A percentile compares a stretch with the other conserved stretches of the same genome.
These are phyloP conservation scores for Vigna mungo DNA, from an alignment of 306 rosid species.

Conservation along the genomic window DNA sequence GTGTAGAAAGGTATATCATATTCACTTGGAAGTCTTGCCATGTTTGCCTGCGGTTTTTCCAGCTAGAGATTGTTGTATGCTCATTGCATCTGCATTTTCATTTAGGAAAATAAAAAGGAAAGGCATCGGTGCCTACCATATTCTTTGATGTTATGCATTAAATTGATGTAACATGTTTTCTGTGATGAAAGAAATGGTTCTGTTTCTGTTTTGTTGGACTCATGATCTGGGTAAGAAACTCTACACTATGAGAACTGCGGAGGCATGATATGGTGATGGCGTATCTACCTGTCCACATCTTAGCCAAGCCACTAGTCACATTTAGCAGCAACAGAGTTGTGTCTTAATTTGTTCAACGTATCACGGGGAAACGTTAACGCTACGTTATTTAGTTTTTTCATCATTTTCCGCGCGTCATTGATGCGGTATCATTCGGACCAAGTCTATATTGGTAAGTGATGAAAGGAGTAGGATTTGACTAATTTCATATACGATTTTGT, in stretches of 20 bases:
- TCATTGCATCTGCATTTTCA: conserved; percentile 20
- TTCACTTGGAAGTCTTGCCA: neutral
- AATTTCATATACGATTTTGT: neutral
- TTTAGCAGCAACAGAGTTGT: conserved; percentile 1
- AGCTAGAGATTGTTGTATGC: neutral
- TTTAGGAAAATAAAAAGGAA: conserved; percentile 9
- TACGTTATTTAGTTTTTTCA: conserved; percentile 3
- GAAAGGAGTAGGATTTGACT: neutral
- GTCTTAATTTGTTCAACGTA: neutral
- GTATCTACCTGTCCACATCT: neutral
- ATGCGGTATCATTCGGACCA: conserved; percentile 8
- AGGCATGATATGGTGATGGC: neutral
- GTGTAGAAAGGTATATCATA: too few species aligned
- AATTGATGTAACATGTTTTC: conserved; percentile 11
- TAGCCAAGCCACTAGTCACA: conserved; percentile 8
- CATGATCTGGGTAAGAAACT: conserved; percentile 13
- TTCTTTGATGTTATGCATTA: conserved; percentile 1
- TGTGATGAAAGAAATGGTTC: neutral
- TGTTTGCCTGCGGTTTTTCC: conserved; percentile 7
- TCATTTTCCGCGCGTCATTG: conserved; percentile 26
- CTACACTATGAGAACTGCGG: conserved; percentile 13
- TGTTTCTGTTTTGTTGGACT: neutral
- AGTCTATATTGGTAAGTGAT: neutral
- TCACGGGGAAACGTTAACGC: neutral
- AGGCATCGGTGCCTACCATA: neutral